Conservation (phyloP, 2,329 filamentous ascomycete genomes). For the Epichloe coenophiala region DNA sequence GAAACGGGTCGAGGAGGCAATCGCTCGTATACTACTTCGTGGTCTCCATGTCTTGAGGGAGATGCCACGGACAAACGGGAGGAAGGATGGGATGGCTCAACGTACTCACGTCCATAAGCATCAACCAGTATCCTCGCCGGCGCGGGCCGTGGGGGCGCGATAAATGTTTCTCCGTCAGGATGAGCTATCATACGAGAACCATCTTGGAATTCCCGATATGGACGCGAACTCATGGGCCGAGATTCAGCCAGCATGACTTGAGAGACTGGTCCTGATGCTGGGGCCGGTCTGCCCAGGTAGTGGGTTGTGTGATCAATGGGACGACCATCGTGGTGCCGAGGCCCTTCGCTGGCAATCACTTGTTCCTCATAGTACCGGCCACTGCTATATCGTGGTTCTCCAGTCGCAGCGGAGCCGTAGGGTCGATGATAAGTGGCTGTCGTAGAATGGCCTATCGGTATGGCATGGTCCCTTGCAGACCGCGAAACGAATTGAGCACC, state of each 20-base stretch:
- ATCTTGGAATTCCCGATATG: conserved; percentile 31
- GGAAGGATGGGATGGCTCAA: conserved; percentile 34
- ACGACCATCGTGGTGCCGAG: conserved; percentile 24
- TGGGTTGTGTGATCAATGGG: conserved; percentile 19
- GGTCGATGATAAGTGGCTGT: conserved; percentile 5
- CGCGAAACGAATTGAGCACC: conserved; percentile 20
- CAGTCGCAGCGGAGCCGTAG: conserved; percentile 13
- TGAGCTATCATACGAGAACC: conserved; percentile 32
- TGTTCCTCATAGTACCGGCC: conserved; percentile 21
- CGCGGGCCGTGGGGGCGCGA: conserved; percentile 37
- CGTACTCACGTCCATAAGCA: conserved; percentile 69
- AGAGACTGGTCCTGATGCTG: conserved; percentile 25
- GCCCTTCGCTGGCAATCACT: conserved; percentile 15
- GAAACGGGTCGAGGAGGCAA: conserved; percentile 37
- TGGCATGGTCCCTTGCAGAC: conserved; percentile 16
- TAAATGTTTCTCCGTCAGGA: conserved; percentile 35
- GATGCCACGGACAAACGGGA: conserved; percentile 41
- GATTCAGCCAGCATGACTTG: conserved; percentile 28
- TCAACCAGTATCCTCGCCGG: conserved; percentile 64
- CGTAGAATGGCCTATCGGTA: conserved; percentile 4
- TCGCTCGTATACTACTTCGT: conserved; percentile 54
- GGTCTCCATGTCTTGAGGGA: conserved; percentile 29
- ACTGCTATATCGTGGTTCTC: conserved; percentile 17
- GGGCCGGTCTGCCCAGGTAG: conserved; percentile 24
- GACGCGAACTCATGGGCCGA: conserved; percentile 27